A percentile compares a stretch with the other conserved stretches of the same genome.
Evolutionary conservation across 129 eudicot genomes (phyloP).

Genomic region (Flaveria bidentis): DNA sequence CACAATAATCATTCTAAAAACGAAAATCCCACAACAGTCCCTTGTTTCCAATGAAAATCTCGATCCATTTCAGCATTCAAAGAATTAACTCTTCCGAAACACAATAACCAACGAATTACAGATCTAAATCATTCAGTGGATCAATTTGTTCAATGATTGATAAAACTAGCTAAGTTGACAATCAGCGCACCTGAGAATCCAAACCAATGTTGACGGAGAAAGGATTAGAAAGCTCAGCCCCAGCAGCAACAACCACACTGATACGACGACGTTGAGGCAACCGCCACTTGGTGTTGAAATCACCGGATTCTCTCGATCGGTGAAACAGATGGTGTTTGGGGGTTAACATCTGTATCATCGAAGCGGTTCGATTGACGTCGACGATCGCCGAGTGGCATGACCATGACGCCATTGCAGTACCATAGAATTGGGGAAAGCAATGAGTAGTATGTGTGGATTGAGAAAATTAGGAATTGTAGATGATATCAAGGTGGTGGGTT

Average conservation of each 20-base stretch:
- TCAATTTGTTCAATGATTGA: not conserved
- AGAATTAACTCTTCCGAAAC: not conserved
- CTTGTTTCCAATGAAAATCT: not conserved
- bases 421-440: slow-evolving; percentile 25
- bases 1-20: not conserved
- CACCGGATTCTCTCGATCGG: slow-evolving; percentile 6
- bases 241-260: slow-evolving; percentile 54
- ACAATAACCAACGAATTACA: not conserved
- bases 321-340: slow-evolving; percentile 30
- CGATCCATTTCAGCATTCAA: slow-evolving; percentile 11
- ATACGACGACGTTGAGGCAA: slow-evolving; percentile 51
- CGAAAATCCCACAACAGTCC: not conserved
- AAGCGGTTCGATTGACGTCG: slow-evolving; percentile 40
- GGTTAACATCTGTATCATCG: not conserved
- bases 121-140: slow-evolving; percentile 11
- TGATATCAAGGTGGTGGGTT: slow-evolving; percentile 34
- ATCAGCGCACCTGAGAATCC: slow-evolving; percentile 70
- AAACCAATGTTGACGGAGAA: slow-evolving; percentile 58
- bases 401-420: slow-evolving; percentile 42
- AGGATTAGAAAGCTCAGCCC: slow-evolving; percentile 68
- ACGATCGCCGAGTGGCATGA: slow-evolving; percentile 38
- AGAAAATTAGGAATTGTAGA: slow-evolving; percentile 29
- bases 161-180: not conserved
- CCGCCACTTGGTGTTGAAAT: slow-evolving; percentile 33
- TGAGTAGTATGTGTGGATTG: slow-evolving; percentile 17